A percentile compares a stretch with the other conserved stretches of the same genome.
phyloP scores from a whole-genome alignment of 108 stramenopile genomes.

The Chaetoceros muelleri region DNA sequence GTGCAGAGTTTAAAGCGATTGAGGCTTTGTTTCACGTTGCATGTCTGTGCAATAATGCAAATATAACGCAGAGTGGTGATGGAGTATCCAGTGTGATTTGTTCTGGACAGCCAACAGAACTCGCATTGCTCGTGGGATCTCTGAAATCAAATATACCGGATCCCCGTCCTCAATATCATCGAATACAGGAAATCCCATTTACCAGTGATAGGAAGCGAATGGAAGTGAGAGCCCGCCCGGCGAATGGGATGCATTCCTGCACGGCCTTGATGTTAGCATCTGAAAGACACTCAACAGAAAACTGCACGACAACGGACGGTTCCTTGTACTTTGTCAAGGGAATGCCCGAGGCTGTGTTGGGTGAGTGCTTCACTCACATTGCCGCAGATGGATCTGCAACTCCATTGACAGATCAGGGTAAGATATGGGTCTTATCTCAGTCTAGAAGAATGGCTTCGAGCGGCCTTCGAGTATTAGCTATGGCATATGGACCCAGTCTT shows the following conservation, averaged over 20 bases:
- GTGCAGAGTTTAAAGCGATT: conserved; percentile 38
- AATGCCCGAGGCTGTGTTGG: conserved; percentile 82
- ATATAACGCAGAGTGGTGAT: conserved; percentile 23
- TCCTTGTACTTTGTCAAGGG: conserved; percentile 89
- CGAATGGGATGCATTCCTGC: conserved; percentile 61
- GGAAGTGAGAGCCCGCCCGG: conserved; percentile 83
- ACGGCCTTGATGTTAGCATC: conserved; percentile 46
- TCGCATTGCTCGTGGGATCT: conserved; percentile 78
- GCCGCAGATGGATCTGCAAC: conserved; percentile 38
- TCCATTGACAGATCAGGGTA: conserved; percentile 40
- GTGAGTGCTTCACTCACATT: conserved; percentile 53
- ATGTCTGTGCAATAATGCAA: conserved; percentile 81
- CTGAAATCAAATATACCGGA: conserved; percentile 70
- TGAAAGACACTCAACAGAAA: conserved; percentile 11
- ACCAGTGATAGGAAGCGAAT: conserved; percentile 88
- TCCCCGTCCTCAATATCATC: conserved; percentile 74
- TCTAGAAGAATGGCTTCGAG: conserved; percentile 63
- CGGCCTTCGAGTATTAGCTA: conserved; percentile 86
- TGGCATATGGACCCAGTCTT: conserved; percentile 61
- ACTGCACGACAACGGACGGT: conserved; percentile 25
- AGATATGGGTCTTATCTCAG: conserved; percentile 32
- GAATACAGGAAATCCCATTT: conserved; percentile 89
- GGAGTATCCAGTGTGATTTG: conserved; percentile 14
- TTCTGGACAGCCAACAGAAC: conserved; percentile 88
- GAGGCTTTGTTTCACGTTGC: conserved; percentile 52